Evolutionary conservation across 2,329 filamentous ascomycete species (phyloP), one percentile per base, ranked within the genome.

Genomic region (Hymenoscyphus linearis): DNA sequence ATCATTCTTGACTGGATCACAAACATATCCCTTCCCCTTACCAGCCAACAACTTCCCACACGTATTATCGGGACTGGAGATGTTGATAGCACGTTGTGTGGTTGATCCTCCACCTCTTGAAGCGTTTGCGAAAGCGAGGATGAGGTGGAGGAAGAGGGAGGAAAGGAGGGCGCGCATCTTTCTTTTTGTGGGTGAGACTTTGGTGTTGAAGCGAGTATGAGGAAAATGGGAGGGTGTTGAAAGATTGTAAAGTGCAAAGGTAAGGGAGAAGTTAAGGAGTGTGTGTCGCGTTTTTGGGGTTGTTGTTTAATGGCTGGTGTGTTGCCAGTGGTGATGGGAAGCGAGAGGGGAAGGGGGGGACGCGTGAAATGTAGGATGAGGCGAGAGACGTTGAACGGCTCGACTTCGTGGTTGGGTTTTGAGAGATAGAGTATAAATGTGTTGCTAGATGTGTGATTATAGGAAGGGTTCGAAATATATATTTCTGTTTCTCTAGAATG

Each of bases 21-120:
- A 74, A n/a, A 66, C 66, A 52, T 71, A 65, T 16, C 64, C 65
- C 13, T 65, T 61, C 1, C 18, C 31, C 16, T 58, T 59, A 7
- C 55, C 59, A 16, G 55, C 52, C 7, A 22, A 35, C 7, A 22
- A 35, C n/a, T 57, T 53, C 34, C 65, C 68, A 34, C 69, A 70
- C 14, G 63, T 66, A 25, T 65, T 62, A 25, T 68, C 64, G 25
- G 63, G 60, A 44, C 64, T 25, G 55, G 54, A 22, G 60, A 53
- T 37, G 57, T 60, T 3, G 35, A 62, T 40, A 61, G 60, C 34
- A 59, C 59, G 44, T 57, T 59, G 31, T 7, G 10, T 9, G 6
- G 31, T 26, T 56, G 26, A 47, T 25, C 9, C 22, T 7, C 22
- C 40, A 10, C 9, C 18, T 22, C 18, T 6, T 12, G 40, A 47